Percentiles rank a stretch among this genome's conserved stretches.
These are phyloP conservation scores for Colletotrichum spinosum DNA, from an alignment of 2,329 filamentous ascomycete genomes.

Conservation along the genomic window DNA sequence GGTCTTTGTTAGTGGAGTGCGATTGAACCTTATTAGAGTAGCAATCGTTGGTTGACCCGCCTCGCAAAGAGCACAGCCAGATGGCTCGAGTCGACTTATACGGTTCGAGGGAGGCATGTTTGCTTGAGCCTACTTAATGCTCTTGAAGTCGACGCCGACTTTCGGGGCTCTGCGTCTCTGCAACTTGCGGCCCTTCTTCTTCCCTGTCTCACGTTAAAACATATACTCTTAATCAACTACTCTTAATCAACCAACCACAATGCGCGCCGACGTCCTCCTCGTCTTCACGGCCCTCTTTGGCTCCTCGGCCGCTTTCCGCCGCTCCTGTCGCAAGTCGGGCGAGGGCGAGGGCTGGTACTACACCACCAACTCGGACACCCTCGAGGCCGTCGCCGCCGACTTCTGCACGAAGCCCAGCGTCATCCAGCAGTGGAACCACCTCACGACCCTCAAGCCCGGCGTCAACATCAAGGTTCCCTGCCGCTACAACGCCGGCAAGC, in stretches of 20 bases:
- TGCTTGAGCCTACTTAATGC: no score
- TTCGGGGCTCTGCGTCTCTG: accelerated
- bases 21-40: no score
- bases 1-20: no score
- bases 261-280: conserved; percentile 7
- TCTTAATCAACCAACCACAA: not conserved
- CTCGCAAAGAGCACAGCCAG: no score
- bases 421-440: conserved; percentile 2
- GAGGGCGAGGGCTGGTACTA: conserved; percentile 10
- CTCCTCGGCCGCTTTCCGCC: conserved; percentile 1
- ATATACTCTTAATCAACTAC: no score
- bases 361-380: not conserved
- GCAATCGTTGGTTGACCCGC: no score
- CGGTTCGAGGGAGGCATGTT: no score
- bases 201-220: no score
- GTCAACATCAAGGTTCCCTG: conserved; percentile 14
- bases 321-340: not conserved
- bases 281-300: not conserved
- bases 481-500: not conserved
- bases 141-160: no score
- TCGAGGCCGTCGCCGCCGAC: conserved; percentile 12
- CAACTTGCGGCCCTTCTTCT: no score
- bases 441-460: not conserved
- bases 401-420: conserved; percentile 3
- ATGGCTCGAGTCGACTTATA: no score